phyloP scores from a whole-genome alignment of 139 green algal species.

The Chlamydomonas sp. region DNA sequence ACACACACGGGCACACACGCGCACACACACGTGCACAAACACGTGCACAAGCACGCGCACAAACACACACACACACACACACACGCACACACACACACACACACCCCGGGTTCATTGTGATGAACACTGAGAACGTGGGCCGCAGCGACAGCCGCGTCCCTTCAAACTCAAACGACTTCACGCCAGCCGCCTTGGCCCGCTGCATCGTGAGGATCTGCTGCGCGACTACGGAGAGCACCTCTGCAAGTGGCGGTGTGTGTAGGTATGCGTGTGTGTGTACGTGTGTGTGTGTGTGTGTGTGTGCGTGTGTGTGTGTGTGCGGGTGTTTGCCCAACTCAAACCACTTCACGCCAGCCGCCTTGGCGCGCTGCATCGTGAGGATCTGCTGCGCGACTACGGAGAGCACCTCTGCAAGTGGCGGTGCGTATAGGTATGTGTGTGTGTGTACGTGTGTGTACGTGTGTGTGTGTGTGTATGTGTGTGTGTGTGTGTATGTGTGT shows the following conservation, averaged over 20 bases:
- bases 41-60: conserved; percentile 13
- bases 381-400: conserved; percentile 83
- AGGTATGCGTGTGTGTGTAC: no score
- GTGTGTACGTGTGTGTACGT: conserved; percentile 6
- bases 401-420: conserved; percentile 32
- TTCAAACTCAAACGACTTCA: conserved; percentile 78
- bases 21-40: neutral
- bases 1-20: no score
- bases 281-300: no score
- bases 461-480: no score
- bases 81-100: no score
- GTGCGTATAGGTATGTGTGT: conserved; percentile 26
- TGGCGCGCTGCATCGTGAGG: conserved; percentile 76
- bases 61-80: no score
- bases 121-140: conserved; percentile 70
- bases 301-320: no score
- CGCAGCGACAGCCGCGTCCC: conserved; percentile 59
- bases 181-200: conserved; percentile 55
- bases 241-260: neutral
- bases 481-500: no score
- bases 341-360: conserved; percentile 47
- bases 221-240: conserved; percentile 66
- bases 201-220: conserved; percentile 86
- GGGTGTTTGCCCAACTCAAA: no score
- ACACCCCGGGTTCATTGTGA: conserved; percentile 85